phyloP scores from a whole-genome alignment of 257 asterid species.

The Lavandula angustifolia region DNA sequence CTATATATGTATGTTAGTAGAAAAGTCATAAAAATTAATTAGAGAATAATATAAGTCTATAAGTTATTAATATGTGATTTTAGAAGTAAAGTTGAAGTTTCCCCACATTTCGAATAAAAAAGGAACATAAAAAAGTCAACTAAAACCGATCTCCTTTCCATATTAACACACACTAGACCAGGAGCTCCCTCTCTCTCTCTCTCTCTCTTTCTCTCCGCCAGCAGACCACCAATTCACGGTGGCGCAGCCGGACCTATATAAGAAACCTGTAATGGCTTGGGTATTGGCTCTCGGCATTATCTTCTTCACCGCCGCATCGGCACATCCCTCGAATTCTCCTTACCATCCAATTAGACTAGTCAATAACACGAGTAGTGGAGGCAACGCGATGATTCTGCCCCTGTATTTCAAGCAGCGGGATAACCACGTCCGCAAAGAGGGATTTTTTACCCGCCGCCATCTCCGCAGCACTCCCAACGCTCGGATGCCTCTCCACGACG shows the following conservation, averaged over 20 bases:
- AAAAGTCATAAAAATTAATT: too few species aligned
- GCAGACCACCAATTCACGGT: conserved; percentile 28
- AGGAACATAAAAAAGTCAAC: not conserved
- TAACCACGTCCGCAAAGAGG: conserved; percentile 21
- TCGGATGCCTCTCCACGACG: conserved; percentile 85
- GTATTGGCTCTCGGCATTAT: conserved; percentile 34
- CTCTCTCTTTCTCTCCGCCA: conserved; percentile 19
- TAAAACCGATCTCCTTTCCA: not conserved
- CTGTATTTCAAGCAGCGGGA: conserved; percentile 36
- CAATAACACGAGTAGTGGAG: conserved; percentile 10
- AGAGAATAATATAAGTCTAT: too few species aligned
- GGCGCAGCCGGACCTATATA: conserved; percentile 30
- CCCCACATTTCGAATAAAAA: too few species aligned
- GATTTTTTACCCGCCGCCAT: conserved; percentile 46
- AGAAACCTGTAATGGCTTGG: conserved; percentile 37
- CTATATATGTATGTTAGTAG: too few species aligned
- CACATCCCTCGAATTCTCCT: conserved; percentile 23
- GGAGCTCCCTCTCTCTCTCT: not conserved
- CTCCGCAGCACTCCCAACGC: conserved; percentile 51
- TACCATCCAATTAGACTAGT: conserved; percentile 22
- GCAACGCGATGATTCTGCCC: conserved; percentile 47
- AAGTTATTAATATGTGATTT: too few species aligned
- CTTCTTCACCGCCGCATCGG: conserved; percentile 31
- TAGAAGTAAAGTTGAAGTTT: too few species aligned
- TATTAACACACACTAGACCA: conserved; percentile 12